Base-by-base conservation (phyloP, 371 early-diverging fungal genomes). In the Mortierella sp. region DNA sequence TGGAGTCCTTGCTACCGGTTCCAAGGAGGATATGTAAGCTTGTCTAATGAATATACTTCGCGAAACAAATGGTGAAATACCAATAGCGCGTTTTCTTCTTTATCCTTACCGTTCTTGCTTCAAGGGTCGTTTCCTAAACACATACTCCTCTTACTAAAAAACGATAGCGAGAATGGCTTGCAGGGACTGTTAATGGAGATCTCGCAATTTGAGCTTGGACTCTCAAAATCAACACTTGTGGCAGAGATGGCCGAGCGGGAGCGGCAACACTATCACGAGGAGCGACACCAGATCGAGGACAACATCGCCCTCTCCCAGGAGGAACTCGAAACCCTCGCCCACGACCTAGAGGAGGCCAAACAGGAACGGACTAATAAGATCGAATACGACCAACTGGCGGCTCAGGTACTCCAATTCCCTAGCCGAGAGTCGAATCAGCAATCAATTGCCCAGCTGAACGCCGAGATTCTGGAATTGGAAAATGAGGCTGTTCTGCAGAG, bases 241-340 rank as follows among this genome's bases (percentile, higher is more conserved):
- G 50, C 73, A n/a, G 86, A 81, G 31, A 86, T 86, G 86, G 78
- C 86, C 1, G 77, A 77, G 28, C 77, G 86, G 54, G 86, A 86
- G 28, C 78, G 78, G 19, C 70, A 65, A 47, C 73, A 80, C 48
- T 86, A 86, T 58, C 75, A 79, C 5, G 76, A 81, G 50, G 86
- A 86, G 42, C 82, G 80, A 58, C 75, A 73, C 21, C 58, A 70
- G 42, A 86, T 81, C 58, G 77, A 79, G 19, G 75, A 50, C 42
- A 81, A 50, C 52, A 78, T 86, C n/a, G n/a, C 47, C 16, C 34
- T 45, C 19, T 77, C 82, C 42, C 82, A 86, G 16, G 73, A 63
- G 38, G 86, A 86, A 34, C 82, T 86, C 26, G 76, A 80, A 60
- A 28, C 48, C 19, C 86, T 86, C 19, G 82, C 74, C 6, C 44